phyloP scores from a whole-genome alignment of 148 eudicot species.

The Beta vulgaris region DNA sequence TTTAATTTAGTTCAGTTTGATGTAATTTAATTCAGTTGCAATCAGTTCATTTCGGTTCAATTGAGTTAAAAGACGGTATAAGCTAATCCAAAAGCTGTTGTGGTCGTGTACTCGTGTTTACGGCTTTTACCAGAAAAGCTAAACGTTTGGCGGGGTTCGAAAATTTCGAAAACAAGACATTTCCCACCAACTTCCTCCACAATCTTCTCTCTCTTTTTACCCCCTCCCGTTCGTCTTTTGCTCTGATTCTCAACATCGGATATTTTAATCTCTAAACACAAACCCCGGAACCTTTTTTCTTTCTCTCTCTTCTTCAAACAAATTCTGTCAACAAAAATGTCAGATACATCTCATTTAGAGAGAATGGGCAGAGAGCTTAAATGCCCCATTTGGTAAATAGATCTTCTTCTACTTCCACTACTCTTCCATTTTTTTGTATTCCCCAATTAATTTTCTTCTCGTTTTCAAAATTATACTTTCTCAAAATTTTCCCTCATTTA shows the following conservation, averaged over 20 bases:
- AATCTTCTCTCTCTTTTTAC: slow-evolving; percentile 19
- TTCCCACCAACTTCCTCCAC: slow-evolving; percentile 37
- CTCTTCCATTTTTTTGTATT: background rate
- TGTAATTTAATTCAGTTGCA: too few relatives aligned
- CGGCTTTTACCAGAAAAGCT: too few relatives aligned
- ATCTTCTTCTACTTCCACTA: background rate
- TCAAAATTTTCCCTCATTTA: background rate
- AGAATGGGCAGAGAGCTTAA: slow-evolving; percentile 81
- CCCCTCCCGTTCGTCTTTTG: background rate
- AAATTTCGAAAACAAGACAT: slow-evolving; percentile 22
- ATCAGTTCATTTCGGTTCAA: too few relatives aligned
- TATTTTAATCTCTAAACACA: background rate
- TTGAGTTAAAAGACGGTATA: too few relatives aligned
- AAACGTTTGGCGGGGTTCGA: slow-evolving; percentile 15
- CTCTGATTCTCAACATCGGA: background rate
- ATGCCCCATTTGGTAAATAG: slow-evolving; percentile 83
- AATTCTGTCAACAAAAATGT: slow-evolving; percentile 34
- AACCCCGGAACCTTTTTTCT: background rate
- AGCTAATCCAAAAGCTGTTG: too few relatives aligned
- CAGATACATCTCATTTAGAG: slow-evolving; percentile 55
- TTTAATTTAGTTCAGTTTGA: too few relatives aligned
- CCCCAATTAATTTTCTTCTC: background rate
- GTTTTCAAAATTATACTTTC: background rate
- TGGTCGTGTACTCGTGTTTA: too few relatives aligned
- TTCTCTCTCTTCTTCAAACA: background rate